These are phyloP conservation scores for Solanum hybrid DNA, from an alignment of 305 asterid genomes.

Conservation along the genomic window DNA sequence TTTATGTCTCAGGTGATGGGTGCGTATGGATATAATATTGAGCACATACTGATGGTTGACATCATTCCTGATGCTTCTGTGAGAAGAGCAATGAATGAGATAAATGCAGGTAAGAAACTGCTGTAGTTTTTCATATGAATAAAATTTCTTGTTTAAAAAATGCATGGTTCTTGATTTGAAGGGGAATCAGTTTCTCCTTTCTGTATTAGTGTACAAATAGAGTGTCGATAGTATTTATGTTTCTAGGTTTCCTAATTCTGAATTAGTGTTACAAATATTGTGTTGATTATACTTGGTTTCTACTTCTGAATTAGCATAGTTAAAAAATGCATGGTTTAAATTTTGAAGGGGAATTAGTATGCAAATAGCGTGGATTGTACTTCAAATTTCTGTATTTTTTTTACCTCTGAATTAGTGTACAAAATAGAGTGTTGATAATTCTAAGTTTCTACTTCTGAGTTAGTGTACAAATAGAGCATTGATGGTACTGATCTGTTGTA, in stretches of 20 bases:
- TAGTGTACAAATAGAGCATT: neutral
- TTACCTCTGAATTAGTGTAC: neutral
- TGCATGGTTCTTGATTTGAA: neutral
- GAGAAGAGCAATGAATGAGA: slow-evolving; percentile 92
- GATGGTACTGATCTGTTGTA: neutral
- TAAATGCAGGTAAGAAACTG: slow-evolving; percentile 67
- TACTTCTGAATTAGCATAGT: neutral
- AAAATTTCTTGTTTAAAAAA: neutral
- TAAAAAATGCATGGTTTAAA: neutral
- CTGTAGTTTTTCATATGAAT: neutral
- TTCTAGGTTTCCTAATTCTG: neutral
- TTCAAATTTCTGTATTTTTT: neutral
- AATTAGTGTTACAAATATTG: neutral
- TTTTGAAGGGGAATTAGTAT: neutral
- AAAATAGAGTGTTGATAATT: neutral
- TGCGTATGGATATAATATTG: slow-evolving; percentile 89
- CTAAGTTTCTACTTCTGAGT: neutral
- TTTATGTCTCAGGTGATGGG: slow-evolving; percentile 69
- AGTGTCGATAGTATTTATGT: neutral
- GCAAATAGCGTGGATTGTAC: neutral
- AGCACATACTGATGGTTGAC: slow-evolving; percentile 95
- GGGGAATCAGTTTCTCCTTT: neutral
- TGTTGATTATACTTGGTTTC: neutral
- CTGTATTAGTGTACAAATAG: neutral
- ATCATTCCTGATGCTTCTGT: slow-evolving; percentile 85